Percentiles rank a stretch among this genome's conserved stretches.
Evolutionary conservation across 352 stramenopile species (phyloP).

Genomic region (Globisporangium rhizosaccharum): DNA sequence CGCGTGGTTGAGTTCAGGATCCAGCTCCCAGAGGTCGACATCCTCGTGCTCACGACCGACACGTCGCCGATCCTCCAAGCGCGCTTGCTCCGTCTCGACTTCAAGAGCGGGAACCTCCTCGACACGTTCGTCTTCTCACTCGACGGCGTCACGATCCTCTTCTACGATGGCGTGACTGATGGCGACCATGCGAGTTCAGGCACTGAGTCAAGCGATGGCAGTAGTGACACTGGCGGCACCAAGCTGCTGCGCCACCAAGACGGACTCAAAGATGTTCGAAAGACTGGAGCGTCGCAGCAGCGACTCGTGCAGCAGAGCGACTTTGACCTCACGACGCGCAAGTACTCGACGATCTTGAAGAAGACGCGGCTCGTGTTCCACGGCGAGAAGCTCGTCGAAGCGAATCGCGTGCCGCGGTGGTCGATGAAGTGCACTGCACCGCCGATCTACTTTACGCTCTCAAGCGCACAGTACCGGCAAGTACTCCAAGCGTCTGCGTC

Average conservation of each 20-base stretch:
- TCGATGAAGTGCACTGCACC: conserved; percentile 55
- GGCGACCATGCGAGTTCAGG: background rate
- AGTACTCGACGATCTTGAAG: conserved; percentile 53
- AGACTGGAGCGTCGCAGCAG: conserved; percentile 1
- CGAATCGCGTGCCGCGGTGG: conserved; percentile 44
- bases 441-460: conserved; percentile 71
- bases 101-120: conserved; percentile 39
- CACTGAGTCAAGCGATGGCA: background rate
- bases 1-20: conserved; percentile 46
- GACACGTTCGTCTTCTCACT: conserved; percentile 58
- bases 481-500: conserved; percentile 53
- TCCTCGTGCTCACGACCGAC: conserved; percentile 59
- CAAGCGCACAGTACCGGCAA: conserved; percentile 60
- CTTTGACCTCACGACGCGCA: conserved; percentile 34
- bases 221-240: background rate
- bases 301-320: conserved; percentile 15
- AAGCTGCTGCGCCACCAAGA: conserved; percentile 13
- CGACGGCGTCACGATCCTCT: conserved; percentile 51
- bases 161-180: conserved; percentile 34
- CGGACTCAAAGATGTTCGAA: conserved; percentile 11
- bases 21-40: conserved; percentile 52
- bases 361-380: conserved; percentile 60
- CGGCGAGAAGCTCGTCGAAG: conserved; percentile 42
- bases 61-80: conserved; percentile 59
- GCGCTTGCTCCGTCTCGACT: conserved; percentile 42